Percentiles rank a stretch among this genome's conserved stretches.
These are phyloP conservation scores for Oryza rufipogon DNA, from an alignment of 176 grass and related monocot genomes.

Conservation along the genomic window DNA sequence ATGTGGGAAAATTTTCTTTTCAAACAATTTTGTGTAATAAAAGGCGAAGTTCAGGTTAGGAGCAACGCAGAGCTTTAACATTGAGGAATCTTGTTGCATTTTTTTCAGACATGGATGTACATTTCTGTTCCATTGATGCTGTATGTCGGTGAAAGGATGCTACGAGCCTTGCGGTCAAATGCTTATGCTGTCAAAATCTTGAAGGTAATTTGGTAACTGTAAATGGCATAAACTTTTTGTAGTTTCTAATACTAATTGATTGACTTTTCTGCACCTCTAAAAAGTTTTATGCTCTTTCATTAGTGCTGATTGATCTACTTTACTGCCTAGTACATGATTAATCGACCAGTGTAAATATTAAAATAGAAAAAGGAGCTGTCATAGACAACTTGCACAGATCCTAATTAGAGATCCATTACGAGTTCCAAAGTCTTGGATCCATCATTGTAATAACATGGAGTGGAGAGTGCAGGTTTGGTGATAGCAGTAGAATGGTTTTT, in stretches of 20 bases:
- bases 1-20: slow-evolving; percentile 36
- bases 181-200: slow-evolving; percentile 85
- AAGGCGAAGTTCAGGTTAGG: neutral
- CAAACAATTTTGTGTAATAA: slow-evolving; percentile 24
- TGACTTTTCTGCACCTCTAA: neutral
- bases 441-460: slow-evolving; percentile 28
- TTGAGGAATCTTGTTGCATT: slow-evolving; percentile 21
- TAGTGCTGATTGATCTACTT: neutral
- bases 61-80: neutral
- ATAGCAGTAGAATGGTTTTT: neutral
- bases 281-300: neutral
- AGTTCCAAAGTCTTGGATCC: slow-evolving; percentile 16
- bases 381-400: neutral
- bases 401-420: neutral
- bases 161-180: slow-evolving; percentile 85
- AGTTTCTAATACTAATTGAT: neutral
- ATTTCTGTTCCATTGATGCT: slow-evolving; percentile 76
- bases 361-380: slow-evolving; percentile 4
- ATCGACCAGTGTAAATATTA: slow-evolving; percentile 9
- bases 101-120: slow-evolving; percentile 99
- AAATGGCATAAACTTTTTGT: neutral
- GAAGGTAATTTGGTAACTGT: slow-evolving; percentile 56
- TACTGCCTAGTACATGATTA: neutral
- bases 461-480: slow-evolving; percentile 4
- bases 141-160: slow-evolving; percentile 78